A percentile compares a stretch with the other conserved stretches of the same genome.
These are phyloP conservation scores for Melampsora abietis-canadensis DNA, from an alignment of 1,284 basidiomycete genomes.

Conservation along the genomic window DNA sequence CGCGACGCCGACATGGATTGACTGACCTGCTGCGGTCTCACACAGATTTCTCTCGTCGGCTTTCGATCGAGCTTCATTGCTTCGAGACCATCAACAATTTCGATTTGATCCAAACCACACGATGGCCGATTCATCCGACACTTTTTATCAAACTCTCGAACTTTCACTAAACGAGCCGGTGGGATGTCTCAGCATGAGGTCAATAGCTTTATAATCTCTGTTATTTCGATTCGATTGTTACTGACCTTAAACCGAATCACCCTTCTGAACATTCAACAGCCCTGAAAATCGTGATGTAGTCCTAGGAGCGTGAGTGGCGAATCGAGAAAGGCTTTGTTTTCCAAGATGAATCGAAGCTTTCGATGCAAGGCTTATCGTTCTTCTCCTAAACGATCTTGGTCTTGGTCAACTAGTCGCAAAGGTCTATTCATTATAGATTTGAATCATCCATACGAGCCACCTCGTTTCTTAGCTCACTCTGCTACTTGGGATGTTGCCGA, in stretches of 20 bases:
- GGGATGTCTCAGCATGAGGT: slow-evolving; percentile 47
- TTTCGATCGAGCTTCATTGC: too few species aligned
- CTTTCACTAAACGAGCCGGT: slow-evolving; percentile 55
- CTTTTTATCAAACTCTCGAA: slow-evolving; percentile 39
- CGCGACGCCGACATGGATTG: too few species aligned
- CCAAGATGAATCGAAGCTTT: slow-evolving; percentile 18
- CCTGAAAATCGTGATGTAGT: slow-evolving; percentile 73
- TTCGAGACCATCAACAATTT: too few species aligned
- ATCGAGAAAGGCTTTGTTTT: not conserved
- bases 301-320: slow-evolving; percentile 65
- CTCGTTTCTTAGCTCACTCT: slow-evolving; percentile 88
- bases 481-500: slow-evolving; percentile 94
- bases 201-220: not conserved
- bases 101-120: not conserved
- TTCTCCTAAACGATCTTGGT: not conserved
- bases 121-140: slow-evolving; percentile 23
- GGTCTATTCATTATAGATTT: slow-evolving; percentile 96
- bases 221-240: not conserved
- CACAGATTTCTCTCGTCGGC: too few species aligned
- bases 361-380: not conserved
- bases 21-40: too few species aligned
- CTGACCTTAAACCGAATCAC: not conserved
- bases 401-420: slow-evolving; percentile 62
- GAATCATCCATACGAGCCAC: slow-evolving; percentile 77
- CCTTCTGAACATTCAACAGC: slow-evolving; percentile 70